phyloP scores from a whole-genome alignment of 495 filamentous ascomycete species.

The Penicillium waksmanii region DNA sequence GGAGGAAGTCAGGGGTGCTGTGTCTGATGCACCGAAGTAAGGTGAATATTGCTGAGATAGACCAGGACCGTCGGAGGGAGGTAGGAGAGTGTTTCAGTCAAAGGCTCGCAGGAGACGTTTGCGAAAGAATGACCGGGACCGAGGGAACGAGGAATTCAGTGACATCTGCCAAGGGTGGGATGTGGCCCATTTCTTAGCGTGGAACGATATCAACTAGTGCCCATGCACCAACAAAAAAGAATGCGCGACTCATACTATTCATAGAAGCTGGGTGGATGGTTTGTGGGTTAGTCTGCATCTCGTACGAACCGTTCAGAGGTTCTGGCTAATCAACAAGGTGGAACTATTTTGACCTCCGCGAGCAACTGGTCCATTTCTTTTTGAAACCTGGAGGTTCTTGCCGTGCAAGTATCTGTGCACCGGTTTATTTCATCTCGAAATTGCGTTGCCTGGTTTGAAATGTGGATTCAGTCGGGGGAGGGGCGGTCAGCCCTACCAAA shows the following conservation, averaged over 20 bases:
- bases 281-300: no score
- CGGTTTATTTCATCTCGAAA: background rate
- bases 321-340: no score
- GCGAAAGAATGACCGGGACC: background rate
- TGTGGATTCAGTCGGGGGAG: conserved; percentile 5
- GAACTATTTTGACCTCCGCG: background rate
- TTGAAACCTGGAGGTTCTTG: background rate
- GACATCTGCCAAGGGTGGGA: conserved; percentile 6
- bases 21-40: background rate
- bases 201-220: background rate
- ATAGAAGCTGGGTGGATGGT: background rate
- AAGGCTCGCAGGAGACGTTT: background rate
- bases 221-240: background rate
- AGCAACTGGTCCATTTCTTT: background rate
- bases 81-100: background rate
- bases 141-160: background rate
- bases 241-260: background rate
- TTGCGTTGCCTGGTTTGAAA: conserved; percentile 6
- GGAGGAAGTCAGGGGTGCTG: background rate
- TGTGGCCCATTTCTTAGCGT: background rate
- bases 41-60: background rate
- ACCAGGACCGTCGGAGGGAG: background rate
- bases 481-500: conserved; percentile 22
- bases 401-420: background rate
- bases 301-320: no score